Percentiles rank a stretch among this genome's conserved stretches.
These are phyloP conservation scores for Pythium rishiriense DNA, from an alignment of 352 stramenopile genomes.

Conservation along the genomic window DNA sequence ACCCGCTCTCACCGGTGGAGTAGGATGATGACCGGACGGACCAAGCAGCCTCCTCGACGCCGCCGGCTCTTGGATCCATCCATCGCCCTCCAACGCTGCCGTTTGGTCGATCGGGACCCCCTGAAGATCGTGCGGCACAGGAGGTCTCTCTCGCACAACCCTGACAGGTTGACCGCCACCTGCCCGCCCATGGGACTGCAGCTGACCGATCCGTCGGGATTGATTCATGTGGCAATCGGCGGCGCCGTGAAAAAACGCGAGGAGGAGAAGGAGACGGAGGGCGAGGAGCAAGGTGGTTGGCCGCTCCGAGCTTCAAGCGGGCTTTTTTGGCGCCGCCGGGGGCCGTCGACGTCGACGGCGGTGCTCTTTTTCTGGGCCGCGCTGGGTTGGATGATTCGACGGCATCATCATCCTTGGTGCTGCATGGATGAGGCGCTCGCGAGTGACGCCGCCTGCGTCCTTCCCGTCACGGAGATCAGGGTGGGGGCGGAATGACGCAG, in stretches of 20 bases:
- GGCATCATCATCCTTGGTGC: slow-evolving; percentile 14
- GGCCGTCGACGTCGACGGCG: neutral
- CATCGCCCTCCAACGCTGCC: too few relatives aligned
- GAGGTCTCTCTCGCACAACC: too few relatives aligned
- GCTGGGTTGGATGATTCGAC: slow-evolving; percentile 17
- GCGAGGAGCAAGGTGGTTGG: neutral
- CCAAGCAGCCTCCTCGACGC: too few relatives aligned
- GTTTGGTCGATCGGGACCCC: too few relatives aligned
- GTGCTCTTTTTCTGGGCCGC: slow-evolving; percentile 1
- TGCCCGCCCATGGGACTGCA: neutral
- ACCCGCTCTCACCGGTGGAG: neutral
- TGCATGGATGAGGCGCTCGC: slow-evolving; percentile 15
- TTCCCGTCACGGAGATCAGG: neutral
- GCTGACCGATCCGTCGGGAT: neutral
- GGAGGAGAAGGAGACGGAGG: neutral
- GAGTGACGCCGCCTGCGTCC: slow-evolving; percentile 15
- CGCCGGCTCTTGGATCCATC: too few relatives aligned
- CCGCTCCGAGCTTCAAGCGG: neutral
- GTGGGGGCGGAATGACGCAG: slow-evolving; percentile 4
- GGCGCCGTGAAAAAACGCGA: neutral
- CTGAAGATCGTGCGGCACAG: too few relatives aligned
- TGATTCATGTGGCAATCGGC: neutral
- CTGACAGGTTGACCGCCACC: neutral
- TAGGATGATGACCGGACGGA: neutral
- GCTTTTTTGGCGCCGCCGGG: neutral